Evolutionary conservation across 2,329 filamentous ascomycete species (phyloP).

Genomic region (Xylariales sp.): DNA sequence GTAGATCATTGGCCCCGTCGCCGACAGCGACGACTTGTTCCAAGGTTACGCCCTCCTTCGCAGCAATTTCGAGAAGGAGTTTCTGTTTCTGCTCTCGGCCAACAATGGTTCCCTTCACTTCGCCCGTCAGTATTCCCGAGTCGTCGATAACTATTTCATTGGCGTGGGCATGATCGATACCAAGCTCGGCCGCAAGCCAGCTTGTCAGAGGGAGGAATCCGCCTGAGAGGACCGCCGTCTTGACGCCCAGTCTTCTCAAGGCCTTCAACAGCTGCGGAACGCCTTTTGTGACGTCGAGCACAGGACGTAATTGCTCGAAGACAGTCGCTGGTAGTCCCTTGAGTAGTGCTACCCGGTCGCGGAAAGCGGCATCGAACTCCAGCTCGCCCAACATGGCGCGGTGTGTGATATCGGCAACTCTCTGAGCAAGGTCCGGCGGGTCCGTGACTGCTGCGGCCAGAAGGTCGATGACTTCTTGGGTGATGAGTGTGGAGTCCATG

Average conservation of each 20-base stretch:
- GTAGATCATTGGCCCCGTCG: slow-evolving; percentile 77
- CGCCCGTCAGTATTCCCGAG: slow-evolving; percentile 60
- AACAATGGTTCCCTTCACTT: slow-evolving; percentile 67
- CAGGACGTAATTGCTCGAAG: slow-evolving; percentile 69
- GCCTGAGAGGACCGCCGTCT: slow-evolving; percentile 85
- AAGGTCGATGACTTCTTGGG: slow-evolving; percentile 96
- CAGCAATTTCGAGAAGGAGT: slow-evolving; percentile 66
- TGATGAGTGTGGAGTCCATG: slow-evolving; percentile 97
- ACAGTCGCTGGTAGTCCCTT: slow-evolving; percentile 75
- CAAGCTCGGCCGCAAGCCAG: slow-evolving; percentile 77
- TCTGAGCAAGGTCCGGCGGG: slow-evolving; percentile 65
- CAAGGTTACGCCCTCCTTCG: slow-evolving; percentile 59
- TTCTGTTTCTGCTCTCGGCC: slow-evolving; percentile 71
- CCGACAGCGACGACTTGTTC: slow-evolving; percentile 70
- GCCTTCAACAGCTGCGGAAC: slow-evolving; percentile 69
- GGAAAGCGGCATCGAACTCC: slow-evolving; percentile 81
- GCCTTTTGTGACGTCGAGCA: slow-evolving; percentile 77
- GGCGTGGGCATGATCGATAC: slow-evolving; percentile 82
- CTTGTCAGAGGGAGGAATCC: slow-evolving; percentile 86
- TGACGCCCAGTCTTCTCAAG: slow-evolving; percentile 74
- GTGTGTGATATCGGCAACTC: slow-evolving; percentile 84
- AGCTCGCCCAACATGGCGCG: slow-evolving; percentile 95
- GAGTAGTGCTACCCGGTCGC: slow-evolving; percentile 73
- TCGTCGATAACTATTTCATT: slow-evolving; percentile 72
- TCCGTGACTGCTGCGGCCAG: slow-evolving; percentile 74